Evolutionary conservation across 1,284 basidiomycete species (phyloP).

Genomic region (Ceratobasidium sp.): DNA sequence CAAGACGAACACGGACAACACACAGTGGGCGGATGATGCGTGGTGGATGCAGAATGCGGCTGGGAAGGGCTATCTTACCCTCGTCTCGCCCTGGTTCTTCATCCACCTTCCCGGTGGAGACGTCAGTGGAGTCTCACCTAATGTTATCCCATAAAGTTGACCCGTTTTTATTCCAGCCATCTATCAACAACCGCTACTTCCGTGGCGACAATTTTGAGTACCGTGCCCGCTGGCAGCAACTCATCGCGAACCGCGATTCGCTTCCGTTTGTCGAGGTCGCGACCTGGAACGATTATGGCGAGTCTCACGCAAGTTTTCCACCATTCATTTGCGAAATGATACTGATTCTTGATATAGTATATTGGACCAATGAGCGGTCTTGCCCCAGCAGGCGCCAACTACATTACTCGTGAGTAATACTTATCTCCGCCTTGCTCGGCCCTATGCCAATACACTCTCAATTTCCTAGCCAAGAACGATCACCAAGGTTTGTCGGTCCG

Average conservation of each 20-base stretch:
- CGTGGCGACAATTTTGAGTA: slow-evolving; percentile 59
- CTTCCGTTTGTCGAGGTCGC: slow-evolving; percentile 57
- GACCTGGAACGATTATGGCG: slow-evolving; percentile 52
- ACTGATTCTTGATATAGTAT: slow-evolving; percentile 11
- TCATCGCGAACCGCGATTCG: slow-evolving; percentile 56
- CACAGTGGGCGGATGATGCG: slow-evolving; percentile 37
- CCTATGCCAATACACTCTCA: neutral
- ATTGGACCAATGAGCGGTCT: slow-evolving; percentile 41
- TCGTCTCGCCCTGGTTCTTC: slow-evolving; percentile 59
- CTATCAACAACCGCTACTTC: slow-evolving; percentile 60
- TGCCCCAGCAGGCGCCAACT: neutral
- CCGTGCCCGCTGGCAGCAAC: slow-evolving; percentile 57
- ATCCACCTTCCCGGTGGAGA: slow-evolving; percentile 57
- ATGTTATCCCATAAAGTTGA: neutral
- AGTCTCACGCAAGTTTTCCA: slow-evolving; percentile 42
- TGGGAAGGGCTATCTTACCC: slow-evolving; percentile 58
- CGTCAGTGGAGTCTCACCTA: neutral
- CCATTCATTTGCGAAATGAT: slow-evolving; percentile 53
- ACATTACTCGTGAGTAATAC: slow-evolving; percentile 52
- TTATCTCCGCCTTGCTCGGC: neutral
- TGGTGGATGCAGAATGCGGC: slow-evolving; percentile 56
- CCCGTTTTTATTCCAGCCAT: neutral
- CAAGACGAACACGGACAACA: slow-evolving; percentile 54
- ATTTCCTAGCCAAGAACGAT: neutral
- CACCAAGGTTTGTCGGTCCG: neutral